A percentile compares a stretch with the other conserved stretches of the same genome.
These are phyloP conservation scores for Corrigiola litoralis DNA, from an alignment of 179 eudicot species.

Conservation along the genomic window DNA sequence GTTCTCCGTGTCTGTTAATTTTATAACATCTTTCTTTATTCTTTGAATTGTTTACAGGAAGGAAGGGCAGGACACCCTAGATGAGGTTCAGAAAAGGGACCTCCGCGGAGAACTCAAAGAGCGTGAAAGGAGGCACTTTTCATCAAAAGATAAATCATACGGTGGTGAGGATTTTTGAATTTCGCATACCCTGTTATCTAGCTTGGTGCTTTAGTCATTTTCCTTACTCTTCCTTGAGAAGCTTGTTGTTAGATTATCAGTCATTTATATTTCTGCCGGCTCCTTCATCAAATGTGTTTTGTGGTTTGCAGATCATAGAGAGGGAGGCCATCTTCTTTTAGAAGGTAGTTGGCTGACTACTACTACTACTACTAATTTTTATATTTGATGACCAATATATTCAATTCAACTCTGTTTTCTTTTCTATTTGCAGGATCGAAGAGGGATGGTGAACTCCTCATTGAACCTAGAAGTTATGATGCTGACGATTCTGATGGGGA, in stretches of 20 bases:
- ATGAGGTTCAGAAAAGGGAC: slow-evolving; percentile 79
- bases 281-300: not conserved
- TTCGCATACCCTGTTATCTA: not conserved
- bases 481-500: slow-evolving; percentile 94
- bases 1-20: not conserved
- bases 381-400: no score
- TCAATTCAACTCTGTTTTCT: not conserved
- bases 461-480: slow-evolving; percentile 61
- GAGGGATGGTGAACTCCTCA: slow-evolving; percentile 73
- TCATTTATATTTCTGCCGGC: not conserved
- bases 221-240: not conserved
- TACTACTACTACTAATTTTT: no score
- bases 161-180: slow-evolving; percentile 24
- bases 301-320: slow-evolving; percentile 63
- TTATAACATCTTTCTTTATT: slow-evolving; percentile 1
- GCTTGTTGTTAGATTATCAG: not conserved
- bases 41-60: slow-evolving; percentile 29
- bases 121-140: slow-evolving; percentile 81
- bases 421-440: slow-evolving; percentile 45
- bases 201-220: not conserved
- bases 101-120: slow-evolving; percentile 86
- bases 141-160: slow-evolving; percentile 62
- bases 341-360: no score
- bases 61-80: slow-evolving; percentile 90
- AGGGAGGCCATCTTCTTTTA: slow-evolving; percentile 68